Percentiles rank a stretch among this genome's conserved stretches.
phyloP scores from a whole-genome alignment of 306 rosid genomes.

The Echinosophora koreensis region DNA sequence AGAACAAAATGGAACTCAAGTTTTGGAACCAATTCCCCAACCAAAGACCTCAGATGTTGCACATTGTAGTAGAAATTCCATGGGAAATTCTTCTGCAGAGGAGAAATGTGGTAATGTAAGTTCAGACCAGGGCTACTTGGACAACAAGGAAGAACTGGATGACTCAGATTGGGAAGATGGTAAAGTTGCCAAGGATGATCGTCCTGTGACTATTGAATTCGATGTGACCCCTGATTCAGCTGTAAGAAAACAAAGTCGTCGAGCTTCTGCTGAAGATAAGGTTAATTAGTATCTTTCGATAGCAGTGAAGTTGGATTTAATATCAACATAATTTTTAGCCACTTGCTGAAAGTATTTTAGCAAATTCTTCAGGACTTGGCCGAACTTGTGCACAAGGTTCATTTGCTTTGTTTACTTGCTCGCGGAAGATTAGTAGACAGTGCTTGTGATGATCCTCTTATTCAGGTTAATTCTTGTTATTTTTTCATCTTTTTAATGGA shows the following conservation, averaged over 20 bases:
- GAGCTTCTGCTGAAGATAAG: slow-evolving; percentile 87
- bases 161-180: slow-evolving; percentile 97
- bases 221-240: slow-evolving; percentile 63
- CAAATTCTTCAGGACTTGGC: slow-evolving; percentile 68
- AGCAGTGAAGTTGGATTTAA: slow-evolving; percentile 39
- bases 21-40: slow-evolving; percentile 46
- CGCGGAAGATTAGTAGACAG: slow-evolving; percentile 88
- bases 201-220: slow-evolving; percentile 72
- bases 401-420: slow-evolving; percentile 91
- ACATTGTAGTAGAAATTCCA: slow-evolving; percentile 53
- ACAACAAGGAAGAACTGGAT: slow-evolving; percentile 64
- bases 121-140: slow-evolving; percentile 43
- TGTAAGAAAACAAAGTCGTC: slow-evolving; percentile 61
- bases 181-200: slow-evolving; percentile 53
- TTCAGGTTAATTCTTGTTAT: slow-evolving; percentile 66
- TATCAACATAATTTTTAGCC: slow-evolving; percentile 43
- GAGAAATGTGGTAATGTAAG: slow-evolving; percentile 50
- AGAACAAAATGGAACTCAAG: slow-evolving; percentile 48
- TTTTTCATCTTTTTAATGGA: slow-evolving; percentile 25
- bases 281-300: slow-evolving; percentile 51
- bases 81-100: slow-evolving; percentile 45
- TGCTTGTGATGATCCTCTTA: slow-evolving; percentile 87
- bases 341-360: slow-evolving; percentile 27
- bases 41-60: slow-evolving; percentile 52
- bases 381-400: slow-evolving; percentile 88